phyloP scores from a whole-genome alignment of 305 asterid genomes.

The Lippia alba region DNA sequence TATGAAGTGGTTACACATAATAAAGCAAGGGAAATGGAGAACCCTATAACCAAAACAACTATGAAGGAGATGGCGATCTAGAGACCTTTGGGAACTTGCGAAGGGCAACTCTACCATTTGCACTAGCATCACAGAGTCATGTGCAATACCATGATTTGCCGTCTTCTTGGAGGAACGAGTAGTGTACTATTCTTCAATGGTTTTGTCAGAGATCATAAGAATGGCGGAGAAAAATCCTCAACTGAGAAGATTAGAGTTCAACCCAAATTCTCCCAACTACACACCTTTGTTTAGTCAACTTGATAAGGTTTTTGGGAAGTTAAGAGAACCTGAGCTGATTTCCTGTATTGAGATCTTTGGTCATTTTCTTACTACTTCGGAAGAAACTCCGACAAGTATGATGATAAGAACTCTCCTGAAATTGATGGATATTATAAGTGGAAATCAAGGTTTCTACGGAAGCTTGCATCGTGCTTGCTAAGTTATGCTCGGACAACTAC shows the following conservation, averaged over 20 bases:
- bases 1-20: too few relatives aligned
- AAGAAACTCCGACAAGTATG: too few relatives aligned
- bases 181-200: constrained; percentile 64
- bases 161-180: constrained; percentile 68
- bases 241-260: constrained; percentile 61
- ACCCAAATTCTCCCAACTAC: constrained; percentile 67
- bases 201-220: constrained; percentile 70
- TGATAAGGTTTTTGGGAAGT: too few relatives aligned
- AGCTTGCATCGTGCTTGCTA: too few relatives aligned
- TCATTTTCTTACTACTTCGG: too few relatives aligned
- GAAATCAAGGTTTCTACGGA: too few relatives aligned
- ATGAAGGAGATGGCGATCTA: constrained; percentile 71
- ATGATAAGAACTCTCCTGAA: too few relatives aligned
- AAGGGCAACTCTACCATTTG: constrained; percentile 54
- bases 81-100: constrained; percentile 68
- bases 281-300: constrained; percentile 67
- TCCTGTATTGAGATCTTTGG: too few relatives aligned
- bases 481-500: too few relatives aligned
- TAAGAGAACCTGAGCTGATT: too few relatives aligned
- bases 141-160: constrained; percentile 62
- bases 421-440: too few relatives aligned
- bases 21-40: constrained; percentile 66
- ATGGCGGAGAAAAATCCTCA: constrained; percentile 62
- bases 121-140: constrained; percentile 68
- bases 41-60: constrained; percentile 53